Evolutionary conservation across 768 basidiomycete genomes (phyloP), one percentile per base, ranked within the genome.

Genomic region (Russula vinacea): DNA sequence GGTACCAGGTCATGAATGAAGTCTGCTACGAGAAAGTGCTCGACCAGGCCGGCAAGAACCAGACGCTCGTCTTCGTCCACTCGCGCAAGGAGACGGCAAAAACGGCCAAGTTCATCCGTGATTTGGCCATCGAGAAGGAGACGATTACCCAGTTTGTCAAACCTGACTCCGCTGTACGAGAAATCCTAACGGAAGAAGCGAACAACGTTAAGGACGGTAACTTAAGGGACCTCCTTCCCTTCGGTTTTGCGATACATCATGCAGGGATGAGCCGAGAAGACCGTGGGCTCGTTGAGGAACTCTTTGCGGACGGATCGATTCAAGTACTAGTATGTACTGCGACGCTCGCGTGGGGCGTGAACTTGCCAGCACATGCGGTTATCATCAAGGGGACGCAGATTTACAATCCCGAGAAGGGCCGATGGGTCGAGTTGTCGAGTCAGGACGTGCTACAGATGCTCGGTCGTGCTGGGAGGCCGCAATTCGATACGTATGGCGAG

Each of bases 361-460:
- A 99, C 73, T 78, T 98, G 0, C 97, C 97, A 3, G 96, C 95
- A 1, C 97, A 98, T 68, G 90, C 93, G 9, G 96, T 98, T 76
- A 94, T 98, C 78, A 98, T 99, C 81, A 99, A 98, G 74, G 97
- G 97, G n/a, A 98, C 97, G 0, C 95, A 98, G 77, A 95, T 98
- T 66, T 99, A 98, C 77, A 98, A 97, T 74, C 97, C 97, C 0
- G 95, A 97, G 76, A 97, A 98, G 76, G 97, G 97, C 22, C 86
- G 91, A 5, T 99, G 97, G 97, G 89, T 91, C 5, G 97, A 98
- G 74, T 77, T 98, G 7, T 95, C 92, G 1, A 86, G 89, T 0
- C 97, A 98, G 75, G 97, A 98, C 72, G 94, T 98, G 0, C 78
- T 99, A 5, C 97, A 99, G 76, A 98, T 99, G 97, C 86, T 98